Evolutionary conservation across 2,329 filamentous ascomycete genomes (phyloP).

Genomic region (Ascochyta clinopodiicola): DNA sequence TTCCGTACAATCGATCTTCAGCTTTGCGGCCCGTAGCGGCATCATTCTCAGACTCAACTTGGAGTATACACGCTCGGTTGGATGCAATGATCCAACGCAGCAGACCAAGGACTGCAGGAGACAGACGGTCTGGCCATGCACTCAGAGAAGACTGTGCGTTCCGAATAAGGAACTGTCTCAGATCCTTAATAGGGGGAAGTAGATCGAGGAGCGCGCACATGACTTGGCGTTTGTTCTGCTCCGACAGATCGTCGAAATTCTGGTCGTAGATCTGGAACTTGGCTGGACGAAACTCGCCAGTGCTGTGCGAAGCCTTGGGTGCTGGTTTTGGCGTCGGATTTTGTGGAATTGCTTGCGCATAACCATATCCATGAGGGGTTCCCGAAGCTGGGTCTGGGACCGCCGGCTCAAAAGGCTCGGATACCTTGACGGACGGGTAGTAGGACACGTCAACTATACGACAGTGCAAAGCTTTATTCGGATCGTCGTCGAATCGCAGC

Average conservation of each 20-base stretch:
- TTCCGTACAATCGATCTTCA: slow-evolving; percentile 65
- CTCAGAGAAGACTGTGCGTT: slow-evolving; percentile 50
- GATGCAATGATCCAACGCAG: slow-evolving; percentile 90
- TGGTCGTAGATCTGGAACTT: slow-evolving; percentile 57
- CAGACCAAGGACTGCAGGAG: slow-evolving; percentile 69
- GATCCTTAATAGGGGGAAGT: slow-evolving; percentile 66
- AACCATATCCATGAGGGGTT: background rate
- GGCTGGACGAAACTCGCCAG: slow-evolving; percentile 39
- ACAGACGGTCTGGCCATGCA: slow-evolving; percentile 65
- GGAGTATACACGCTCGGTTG: slow-evolving; percentile 84
- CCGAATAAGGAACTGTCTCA: slow-evolving; percentile 59
- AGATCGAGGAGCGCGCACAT: slow-evolving; percentile 63
- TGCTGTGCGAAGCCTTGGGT: background rate
- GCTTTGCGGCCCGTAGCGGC: slow-evolving; percentile 36
- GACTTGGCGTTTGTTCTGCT: slow-evolving; percentile 55
- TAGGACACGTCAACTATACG: slow-evolving; percentile 55
- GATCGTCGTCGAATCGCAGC: slow-evolving; percentile 35
- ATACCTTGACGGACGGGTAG: slow-evolving; percentile 52
- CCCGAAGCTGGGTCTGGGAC: background rate
- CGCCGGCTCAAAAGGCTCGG: slow-evolving; percentile 31
- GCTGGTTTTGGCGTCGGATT: background rate
- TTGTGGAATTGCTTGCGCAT: background rate
- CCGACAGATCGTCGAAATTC: slow-evolving; percentile 64
- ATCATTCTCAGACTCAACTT: slow-evolving; percentile 62
- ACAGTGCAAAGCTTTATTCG: slow-evolving; percentile 53